Percentiles rank a stretch among this genome's conserved stretches.
phyloP scores from a whole-genome alignment of 768 basidiomycete genomes.

The Cytidiella melzeri region DNA sequence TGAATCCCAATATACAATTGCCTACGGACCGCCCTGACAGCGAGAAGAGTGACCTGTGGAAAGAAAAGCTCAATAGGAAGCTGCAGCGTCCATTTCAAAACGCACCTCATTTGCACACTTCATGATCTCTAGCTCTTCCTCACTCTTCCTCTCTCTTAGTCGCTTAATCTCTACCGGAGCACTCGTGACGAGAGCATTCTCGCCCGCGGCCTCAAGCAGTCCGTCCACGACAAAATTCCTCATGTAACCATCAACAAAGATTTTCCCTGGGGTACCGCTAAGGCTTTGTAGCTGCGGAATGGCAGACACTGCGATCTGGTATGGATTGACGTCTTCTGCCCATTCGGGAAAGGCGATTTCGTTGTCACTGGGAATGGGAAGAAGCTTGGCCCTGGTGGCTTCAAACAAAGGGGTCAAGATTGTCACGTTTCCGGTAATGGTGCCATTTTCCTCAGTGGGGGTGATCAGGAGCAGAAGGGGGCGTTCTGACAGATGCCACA shows the following conservation, averaged over 20 bases:
- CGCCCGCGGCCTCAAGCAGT: slow-evolving; percentile 39
- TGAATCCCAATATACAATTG: slow-evolving; percentile 64
- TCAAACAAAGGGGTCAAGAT: slow-evolving; percentile 79
- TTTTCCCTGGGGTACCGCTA: slow-evolving; percentile 23
- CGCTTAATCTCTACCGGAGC: slow-evolving; percentile 51
- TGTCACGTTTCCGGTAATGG: slow-evolving; percentile 36
- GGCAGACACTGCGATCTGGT: slow-evolving; percentile 37
- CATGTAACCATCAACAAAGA: slow-evolving; percentile 57
- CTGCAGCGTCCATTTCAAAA: background rate
- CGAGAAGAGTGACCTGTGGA: slow-evolving; percentile 65
- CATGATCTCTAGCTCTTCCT: slow-evolving; percentile 62
- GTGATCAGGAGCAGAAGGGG: slow-evolving; percentile 67
- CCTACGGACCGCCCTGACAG: slow-evolving; percentile 59
- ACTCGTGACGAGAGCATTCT: slow-evolving; percentile 32
- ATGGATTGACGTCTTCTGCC: slow-evolving; percentile 68
- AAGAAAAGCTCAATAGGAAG: too few species aligned
- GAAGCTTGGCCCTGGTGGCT: slow-evolving; percentile 55
- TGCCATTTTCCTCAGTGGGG: slow-evolving; percentile 27
- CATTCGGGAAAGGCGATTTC: slow-evolving; percentile 44
- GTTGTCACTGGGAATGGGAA: slow-evolving; percentile 45
- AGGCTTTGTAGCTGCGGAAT: slow-evolving; percentile 18
- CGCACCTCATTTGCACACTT: slow-evolving; percentile 75
- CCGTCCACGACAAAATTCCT: slow-evolving; percentile 64
- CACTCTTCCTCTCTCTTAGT: slow-evolving; percentile 70
- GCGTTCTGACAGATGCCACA: slow-evolving; percentile 75